Evolutionary conservation across 345 rosid species (phyloP), one percentile per base, ranked within the genome.

Genomic region (Bruguiera sexangula): DNA sequence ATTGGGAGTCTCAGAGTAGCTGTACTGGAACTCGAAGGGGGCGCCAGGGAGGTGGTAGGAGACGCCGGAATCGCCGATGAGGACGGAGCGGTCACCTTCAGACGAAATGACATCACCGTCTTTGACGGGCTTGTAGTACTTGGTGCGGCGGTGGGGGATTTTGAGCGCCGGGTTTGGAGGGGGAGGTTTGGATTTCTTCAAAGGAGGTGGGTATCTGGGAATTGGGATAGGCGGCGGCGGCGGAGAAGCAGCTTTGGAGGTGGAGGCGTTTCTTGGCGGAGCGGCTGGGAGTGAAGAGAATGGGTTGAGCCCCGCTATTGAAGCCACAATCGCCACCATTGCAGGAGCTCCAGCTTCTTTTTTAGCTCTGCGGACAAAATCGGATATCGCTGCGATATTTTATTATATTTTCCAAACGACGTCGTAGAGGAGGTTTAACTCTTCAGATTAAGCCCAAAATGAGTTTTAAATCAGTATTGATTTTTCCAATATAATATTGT

Each of bases 21-120:
- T 91, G 80, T 69, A 91, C 62, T 94, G 98, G 56, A 94, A 94
- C 79, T 91, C 98, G 73, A 91, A 94, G 4, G 98, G 98, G 1
- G 97, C 96, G 8, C 90, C 98, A 0, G 97, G 95, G 65, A 94
- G 93, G 29, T 75, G 92, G 67, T 94, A 91, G 11, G 98, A 89
- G 20, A 94, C 85, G 60, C 98, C 97, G 62, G 89, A 86, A 18
- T 91, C 91, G 13, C 93, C 91, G 63, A 91, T 63, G 21, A 85
- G 6, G 69, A 94, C 89, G 39, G 88, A 63, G 63, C 98, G 96
- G 34, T 85, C 92, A 7, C 96, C 93, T 8, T 91, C 96, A 0
- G 91, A 74, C 0, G 90, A 66, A 63, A 88, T 73, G 32, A 89
- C 85, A 21, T 87, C 85, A 10, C 88, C 91, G 9, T 84, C 83